Evolutionary conservation across 306 rosid species (phyloP).

Genomic region (Rosa chinensis): DNA sequence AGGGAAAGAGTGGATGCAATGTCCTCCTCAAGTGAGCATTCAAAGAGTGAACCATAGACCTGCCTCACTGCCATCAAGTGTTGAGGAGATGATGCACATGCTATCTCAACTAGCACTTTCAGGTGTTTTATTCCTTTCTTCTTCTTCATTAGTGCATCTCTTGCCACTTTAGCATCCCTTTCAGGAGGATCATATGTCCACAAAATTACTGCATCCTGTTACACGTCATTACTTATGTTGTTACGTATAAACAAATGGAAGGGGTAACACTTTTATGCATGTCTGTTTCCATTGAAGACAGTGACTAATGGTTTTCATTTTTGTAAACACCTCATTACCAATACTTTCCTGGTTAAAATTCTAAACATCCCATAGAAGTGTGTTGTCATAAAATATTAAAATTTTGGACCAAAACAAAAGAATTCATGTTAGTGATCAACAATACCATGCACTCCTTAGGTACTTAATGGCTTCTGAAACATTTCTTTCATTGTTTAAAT

Average conservation of each 20-base stretch:
- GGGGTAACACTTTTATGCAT: neutral
- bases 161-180: constrained; percentile 79
- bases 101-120: constrained; percentile 70
- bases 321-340: neutral
- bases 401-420: neutral
- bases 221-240: constrained; percentile 18
- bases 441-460: neutral
- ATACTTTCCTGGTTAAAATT: neutral
- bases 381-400: neutral
- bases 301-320: neutral
- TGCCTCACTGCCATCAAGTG: constrained; percentile 84
- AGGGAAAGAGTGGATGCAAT: constrained; percentile 50
- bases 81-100: constrained; percentile 84
- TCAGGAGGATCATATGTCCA: constrained; percentile 78
- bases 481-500: neutral
- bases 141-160: constrained; percentile 43
- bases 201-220: constrained; percentile 71
- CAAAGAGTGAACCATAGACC: constrained; percentile 63
- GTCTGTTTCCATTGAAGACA: neutral
- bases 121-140: constrained; percentile 48
- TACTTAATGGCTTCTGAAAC: neutral
- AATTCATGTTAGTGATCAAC: neutral
- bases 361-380: neutral
- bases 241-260: neutral
- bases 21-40: constrained; percentile 87